Evolutionary conservation across 169 alveolate genomes (phyloP).

Genomic region (Plasmodium gallinaceum): DNA sequence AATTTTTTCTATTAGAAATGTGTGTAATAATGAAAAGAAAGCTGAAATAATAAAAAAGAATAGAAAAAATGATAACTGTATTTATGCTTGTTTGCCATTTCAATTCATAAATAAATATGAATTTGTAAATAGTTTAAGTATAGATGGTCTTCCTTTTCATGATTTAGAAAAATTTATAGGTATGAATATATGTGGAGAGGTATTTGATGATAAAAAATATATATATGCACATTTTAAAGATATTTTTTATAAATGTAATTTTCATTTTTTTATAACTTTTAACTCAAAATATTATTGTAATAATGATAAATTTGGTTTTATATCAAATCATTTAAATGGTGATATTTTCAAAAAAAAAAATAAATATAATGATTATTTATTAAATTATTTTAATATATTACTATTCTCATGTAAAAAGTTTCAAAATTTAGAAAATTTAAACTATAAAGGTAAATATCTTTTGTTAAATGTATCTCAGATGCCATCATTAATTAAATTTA

Average conservation of each 20-base stretch:
- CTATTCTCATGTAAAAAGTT: slow-evolving; percentile 39
- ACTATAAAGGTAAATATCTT: slow-evolving; percentile 35
- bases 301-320: slow-evolving; percentile 36
- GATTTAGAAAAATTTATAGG: slow-evolving; percentile 23
- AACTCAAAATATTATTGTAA: background rate
- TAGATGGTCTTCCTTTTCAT: slow-evolving; percentile 20
- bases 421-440: slow-evolving; percentile 39
- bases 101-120: slow-evolving; percentile 52
- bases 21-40: background rate
- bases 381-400: slow-evolving; percentile 19
- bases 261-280: slow-evolving; percentile 64
- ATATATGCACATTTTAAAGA: slow-evolving; percentile 40
- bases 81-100: slow-evolving; percentile 69
- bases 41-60: background rate
- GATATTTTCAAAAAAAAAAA: background rate
- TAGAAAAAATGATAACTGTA: background rate
- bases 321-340: background rate
- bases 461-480: slow-evolving; percentile 19
- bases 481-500: slow-evolving; percentile 44
- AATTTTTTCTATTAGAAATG: slow-evolving; percentile 37
- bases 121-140: slow-evolving; percentile 35
- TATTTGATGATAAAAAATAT: slow-evolving; percentile 24
- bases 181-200: slow-evolving; percentile 32
- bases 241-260: slow-evolving; percentile 9
- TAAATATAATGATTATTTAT: background rate